A percentile compares a stretch with the other conserved stretches of the same genome.
phyloP scores from a whole-genome alignment of 73 alveolate species.

The Stentor roeselii region DNA sequence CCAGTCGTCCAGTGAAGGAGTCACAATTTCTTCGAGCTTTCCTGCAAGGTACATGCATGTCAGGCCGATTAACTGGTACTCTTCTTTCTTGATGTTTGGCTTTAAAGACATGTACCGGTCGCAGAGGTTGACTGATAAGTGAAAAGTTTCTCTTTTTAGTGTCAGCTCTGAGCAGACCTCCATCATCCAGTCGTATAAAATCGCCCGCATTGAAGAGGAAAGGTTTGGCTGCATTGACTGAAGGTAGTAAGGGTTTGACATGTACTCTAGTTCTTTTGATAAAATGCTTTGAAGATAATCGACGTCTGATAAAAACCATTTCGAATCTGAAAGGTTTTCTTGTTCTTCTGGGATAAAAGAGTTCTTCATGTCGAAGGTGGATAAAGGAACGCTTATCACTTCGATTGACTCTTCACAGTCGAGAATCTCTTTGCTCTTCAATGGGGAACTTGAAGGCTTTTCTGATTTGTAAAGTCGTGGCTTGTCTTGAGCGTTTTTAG shows the following conservation, averaged over 20 bases:
- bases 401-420: background rate
- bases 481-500: background rate
- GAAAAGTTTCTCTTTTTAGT: slow-evolving; percentile 82
- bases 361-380: background rate
- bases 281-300: background rate
- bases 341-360: background rate
- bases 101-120: slow-evolving; percentile 71
- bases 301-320: background rate
- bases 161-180: slow-evolving; percentile 91
- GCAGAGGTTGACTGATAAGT: slow-evolving; percentile 62
- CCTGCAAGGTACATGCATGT: slow-evolving; percentile 81
- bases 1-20: slow-evolving; percentile 65
- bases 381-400: background rate
- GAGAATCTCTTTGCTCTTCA: background rate
- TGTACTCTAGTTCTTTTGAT: slow-evolving; percentile 6
- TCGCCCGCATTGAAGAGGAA: slow-evolving; percentile 70
- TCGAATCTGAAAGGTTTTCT: background rate
- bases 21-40: slow-evolving; percentile 83
- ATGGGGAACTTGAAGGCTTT: background rate
- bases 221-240: slow-evolving; percentile 43
- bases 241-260: slow-evolving; percentile 4
- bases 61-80: slow-evolving; percentile 85
- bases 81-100: slow-evolving; percentile 51
- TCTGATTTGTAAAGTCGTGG: background rate
- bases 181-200: slow-evolving; percentile 95